These are phyloP conservation scores for Ziziphus jujuba DNA, from an alignment of 306 rosid genomes.

Conservation along the genomic window DNA sequence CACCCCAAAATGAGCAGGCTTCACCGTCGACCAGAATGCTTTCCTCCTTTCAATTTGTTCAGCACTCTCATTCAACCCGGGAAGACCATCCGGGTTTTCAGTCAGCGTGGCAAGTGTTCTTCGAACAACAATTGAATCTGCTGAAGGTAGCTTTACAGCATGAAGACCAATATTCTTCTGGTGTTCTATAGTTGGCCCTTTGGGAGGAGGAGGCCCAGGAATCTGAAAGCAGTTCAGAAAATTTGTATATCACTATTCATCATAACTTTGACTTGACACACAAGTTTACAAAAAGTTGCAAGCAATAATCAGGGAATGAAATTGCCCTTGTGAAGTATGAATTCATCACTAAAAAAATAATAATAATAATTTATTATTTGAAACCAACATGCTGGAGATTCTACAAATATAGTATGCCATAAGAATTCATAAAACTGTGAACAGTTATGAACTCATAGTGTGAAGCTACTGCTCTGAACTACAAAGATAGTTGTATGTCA, in stretches of 20 bases:
- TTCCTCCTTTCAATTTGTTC: conserved; percentile 50
- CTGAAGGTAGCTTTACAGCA: conserved; percentile 77
- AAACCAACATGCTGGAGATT: no score
- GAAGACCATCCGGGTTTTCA: conserved; percentile 67
- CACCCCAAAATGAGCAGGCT: conserved; percentile 80
- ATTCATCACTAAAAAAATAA: no score
- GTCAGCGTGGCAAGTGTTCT: conserved; percentile 63
- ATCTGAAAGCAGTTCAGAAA: conserved; percentile 47
- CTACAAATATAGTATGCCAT: no score
- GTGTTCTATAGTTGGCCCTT: conserved; percentile 57
- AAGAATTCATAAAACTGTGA: no score
- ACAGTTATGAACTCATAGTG: no score
- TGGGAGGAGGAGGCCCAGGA: conserved; percentile 69
- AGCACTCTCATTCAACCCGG: conserved; percentile 56
- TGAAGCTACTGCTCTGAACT: no score
- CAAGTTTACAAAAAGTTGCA: neutral
- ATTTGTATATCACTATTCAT: conserved; percentile 5
- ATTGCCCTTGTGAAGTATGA: no score
- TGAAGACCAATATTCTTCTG: conserved; percentile 66
- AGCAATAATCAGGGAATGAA: no score
- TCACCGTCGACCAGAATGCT: conserved; percentile 68
- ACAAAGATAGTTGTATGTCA: no score
- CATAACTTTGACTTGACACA: neutral
- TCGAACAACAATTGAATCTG: conserved; percentile 71
- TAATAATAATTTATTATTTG: no score